Conservation (phyloP, 805 yeast genomes). For the Metschnikowia hibisci region DNA sequence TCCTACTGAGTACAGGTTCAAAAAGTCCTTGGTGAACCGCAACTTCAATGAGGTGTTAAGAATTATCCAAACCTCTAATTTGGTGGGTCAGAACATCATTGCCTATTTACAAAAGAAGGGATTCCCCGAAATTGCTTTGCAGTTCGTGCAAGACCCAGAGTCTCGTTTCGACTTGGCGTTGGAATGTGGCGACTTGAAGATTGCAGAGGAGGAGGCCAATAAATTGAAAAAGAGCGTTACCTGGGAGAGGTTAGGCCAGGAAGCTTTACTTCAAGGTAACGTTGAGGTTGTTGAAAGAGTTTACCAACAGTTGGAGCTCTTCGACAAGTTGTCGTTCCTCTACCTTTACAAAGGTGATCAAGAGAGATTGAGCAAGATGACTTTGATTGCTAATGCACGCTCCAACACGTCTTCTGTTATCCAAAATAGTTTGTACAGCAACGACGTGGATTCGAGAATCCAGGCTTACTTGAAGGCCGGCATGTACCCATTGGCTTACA, state of each 20-base stretch:
- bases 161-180: conserved; percentile 93
- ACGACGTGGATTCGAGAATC: conserved; percentile 72
- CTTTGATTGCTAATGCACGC: conserved; percentile 82
- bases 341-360: conserved; percentile 81
- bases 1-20: conserved; percentile 96
- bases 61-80: conserved; percentile 79
- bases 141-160: conserved; percentile 94
- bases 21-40: conserved; percentile 83
- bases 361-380: conserved; percentile 76
- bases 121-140: conserved; percentile 94
- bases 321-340: conserved; percentile 86
- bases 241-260: conserved; percentile 82
- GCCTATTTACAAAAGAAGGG: conserved; percentile 93
- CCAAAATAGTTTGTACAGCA: conserved; percentile 76
- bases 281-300: conserved; percentile 79
- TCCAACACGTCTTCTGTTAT: conserved; percentile 75
- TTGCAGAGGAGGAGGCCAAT: conserved; percentile 87
- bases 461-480: conserved; percentile 73
- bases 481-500: conserved; percentile 83
- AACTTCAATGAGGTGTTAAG: conserved; percentile 90
- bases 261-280: conserved; percentile 89
- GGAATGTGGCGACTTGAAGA: conserved; percentile 83
- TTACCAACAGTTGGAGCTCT: conserved; percentile 79
- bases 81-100: conserved; percentile 96
- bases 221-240: conserved; percentile 60